Evolutionary conservation across 208 protist species (phyloP), one percentile per base, ranked within the genome.

Genomic region (Leishmania tropica): DNA sequence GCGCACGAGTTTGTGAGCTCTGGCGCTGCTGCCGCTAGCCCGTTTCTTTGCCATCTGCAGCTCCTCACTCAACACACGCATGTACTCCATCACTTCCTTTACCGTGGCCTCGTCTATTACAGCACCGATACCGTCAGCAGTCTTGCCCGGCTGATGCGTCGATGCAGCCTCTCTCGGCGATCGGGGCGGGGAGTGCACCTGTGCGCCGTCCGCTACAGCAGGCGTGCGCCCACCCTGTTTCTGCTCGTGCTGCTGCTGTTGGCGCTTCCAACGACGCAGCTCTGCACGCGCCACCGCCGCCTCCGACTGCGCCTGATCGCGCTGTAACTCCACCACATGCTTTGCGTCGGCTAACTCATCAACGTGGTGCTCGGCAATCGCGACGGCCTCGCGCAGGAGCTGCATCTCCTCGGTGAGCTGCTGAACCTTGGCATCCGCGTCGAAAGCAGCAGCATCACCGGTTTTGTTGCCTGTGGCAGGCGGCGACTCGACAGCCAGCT

Each of bases 271-370:
- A 15, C 93, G 85, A 6, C 93, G 91, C 35, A 96, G 84, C 79
- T 96, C 90, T 42, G 93, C 89, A 45, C 90, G 83, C 24, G 90
- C 90, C 4, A 96, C 79, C 11, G 92, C 94, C 0, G 92, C 94
- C 83, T 97, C 94, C 35, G 94, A 97, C 53, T 89, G 87, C 2
- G 92, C 91, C 70, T 89, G 87, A 68, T 97, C 89, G 51, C 92
- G 87, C 80, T 88, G 86, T 62, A 78, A 79, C 79, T 95, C 89
- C 10, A 92, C 77, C 13, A 76, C 78, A 35, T 70, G 78, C 62
- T 79, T 83, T 31, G 87, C 78, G 31, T 68, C 67, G 15, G 81
- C 72, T 2, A 88, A 62, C n/a, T 78, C 74, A 37, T 54, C 87
- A 10, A 81, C 80, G 67, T 84, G 89, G 42, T 79, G 81, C 85